Evolutionary conservation across 192 early-diverging fungal genomes (phyloP).

Genomic region (Coemansia sp.): DNA sequence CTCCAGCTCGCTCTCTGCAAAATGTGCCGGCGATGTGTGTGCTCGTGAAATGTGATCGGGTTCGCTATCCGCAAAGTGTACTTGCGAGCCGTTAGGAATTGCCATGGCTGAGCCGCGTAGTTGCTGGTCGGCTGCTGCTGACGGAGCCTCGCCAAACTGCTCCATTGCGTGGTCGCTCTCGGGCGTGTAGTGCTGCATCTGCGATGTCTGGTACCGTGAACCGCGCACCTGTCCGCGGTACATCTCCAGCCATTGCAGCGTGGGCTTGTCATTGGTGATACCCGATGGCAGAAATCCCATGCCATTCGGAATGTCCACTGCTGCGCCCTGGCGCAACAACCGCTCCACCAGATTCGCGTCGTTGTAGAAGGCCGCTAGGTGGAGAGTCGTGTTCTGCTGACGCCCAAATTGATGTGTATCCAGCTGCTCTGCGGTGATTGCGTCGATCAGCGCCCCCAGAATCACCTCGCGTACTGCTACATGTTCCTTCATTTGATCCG

Average conservation of each 20-base stretch:
- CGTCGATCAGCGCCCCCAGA: constrained; percentile 52
- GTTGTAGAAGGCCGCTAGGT: constrained; percentile 56
- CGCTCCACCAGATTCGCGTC: constrained; percentile 53
- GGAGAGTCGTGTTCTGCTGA: constrained; percentile 53
- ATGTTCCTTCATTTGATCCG: constrained; percentile 51
- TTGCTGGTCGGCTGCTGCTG: background rate
- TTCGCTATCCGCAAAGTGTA: background rate
- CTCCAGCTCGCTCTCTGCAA: constrained; percentile 23
- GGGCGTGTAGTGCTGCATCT: constrained; percentile 11
- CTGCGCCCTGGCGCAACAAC: constrained; percentile 51
- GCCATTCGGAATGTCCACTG: constrained; percentile 48
- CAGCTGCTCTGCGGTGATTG: constrained; percentile 50
- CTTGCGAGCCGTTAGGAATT: constrained; percentile 8
- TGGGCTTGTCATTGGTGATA: constrained; percentile 53
- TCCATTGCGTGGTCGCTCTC: constrained; percentile 17
- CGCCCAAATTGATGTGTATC: constrained; percentile 55
- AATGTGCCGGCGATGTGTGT: background rate
- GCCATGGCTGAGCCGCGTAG: constrained; percentile 13
- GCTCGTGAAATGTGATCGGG: background rate
- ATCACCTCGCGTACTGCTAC: constrained; percentile 53
- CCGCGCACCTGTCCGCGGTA: constrained; percentile 51
- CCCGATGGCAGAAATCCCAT: constrained; percentile 49
- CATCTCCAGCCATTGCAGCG: constrained; percentile 50
- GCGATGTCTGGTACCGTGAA: constrained; percentile 33
- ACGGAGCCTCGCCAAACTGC: constrained; percentile 10